phyloP scores from a whole-genome alignment of 2,329 filamentous ascomycete species.

The Xylariaceae sp. region DNA sequence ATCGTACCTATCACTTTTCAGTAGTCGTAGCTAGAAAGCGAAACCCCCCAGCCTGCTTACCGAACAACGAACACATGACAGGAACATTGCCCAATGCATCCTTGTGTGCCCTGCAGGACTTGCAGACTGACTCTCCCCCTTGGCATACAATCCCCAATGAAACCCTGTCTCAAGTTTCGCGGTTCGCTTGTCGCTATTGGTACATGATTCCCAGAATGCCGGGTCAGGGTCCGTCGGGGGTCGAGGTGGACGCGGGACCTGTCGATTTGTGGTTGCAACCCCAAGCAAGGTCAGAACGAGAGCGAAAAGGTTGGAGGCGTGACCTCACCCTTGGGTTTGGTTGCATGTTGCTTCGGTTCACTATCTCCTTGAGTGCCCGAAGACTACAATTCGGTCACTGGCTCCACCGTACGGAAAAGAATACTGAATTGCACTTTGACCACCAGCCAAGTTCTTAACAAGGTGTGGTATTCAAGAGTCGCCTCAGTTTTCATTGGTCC shows the following conservation, averaged over 20 bases:
- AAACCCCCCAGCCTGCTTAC: background rate
- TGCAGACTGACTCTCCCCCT: slow-evolving; percentile 1
- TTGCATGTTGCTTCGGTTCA: background rate
- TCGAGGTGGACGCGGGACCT: background rate
- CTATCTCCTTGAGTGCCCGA: too few species aligned
- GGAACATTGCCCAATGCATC: background rate
- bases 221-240: slow-evolving; percentile 4
- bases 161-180: slow-evolving; percentile 9
- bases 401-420: too few species aligned
- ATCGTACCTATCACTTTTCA: background rate
- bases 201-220: slow-evolving; percentile 14
- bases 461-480: too few species aligned
- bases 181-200: slow-evolving; percentile 18
- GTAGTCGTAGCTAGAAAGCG: background rate
- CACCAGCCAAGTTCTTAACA: too few species aligned
- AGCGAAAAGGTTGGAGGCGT: background rate
- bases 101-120: slow-evolving; percentile 10
- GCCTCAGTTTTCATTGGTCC: too few species aligned
- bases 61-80: background rate
- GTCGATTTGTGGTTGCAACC: background rate
- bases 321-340: background rate
- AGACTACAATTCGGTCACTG: too few species aligned
- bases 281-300: background rate
- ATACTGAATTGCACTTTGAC: too few species aligned
- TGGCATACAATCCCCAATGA: slow-evolving; percentile 11